Evolutionary conservation across 352 stramenopile species (phyloP), one percentile per base, ranked within the genome.

Genomic region (Globisporangium sylvaticum): DNA sequence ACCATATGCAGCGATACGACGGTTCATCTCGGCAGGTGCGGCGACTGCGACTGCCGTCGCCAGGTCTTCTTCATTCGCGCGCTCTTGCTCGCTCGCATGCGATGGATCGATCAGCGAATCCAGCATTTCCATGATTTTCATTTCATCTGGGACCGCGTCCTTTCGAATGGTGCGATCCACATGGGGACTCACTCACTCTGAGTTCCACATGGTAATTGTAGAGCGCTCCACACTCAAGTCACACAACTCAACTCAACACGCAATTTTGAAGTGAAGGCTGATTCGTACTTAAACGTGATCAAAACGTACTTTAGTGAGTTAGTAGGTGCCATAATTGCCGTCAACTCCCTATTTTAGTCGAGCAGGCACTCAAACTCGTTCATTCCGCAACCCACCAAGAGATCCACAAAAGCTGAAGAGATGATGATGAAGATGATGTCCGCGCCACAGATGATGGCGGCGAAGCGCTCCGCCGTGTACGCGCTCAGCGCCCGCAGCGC

Each of bases 231-330:
- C 37, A 20, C 37, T 42, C 34, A 37, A 0, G 34, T 42, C 34
- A 42, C 34, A 42, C 12, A n/a, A n/a, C n/a, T n/a, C n/a, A n/a
- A n/a, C n/a, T n/a, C n/a, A n/a, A n/a, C n/a, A n/a, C n/a, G n/a
- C n/a, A n/a, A n/a, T n/a, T n/a, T n/a, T 46, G 39, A n/a, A 46
- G 5, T 18, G 39, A 46, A 46, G 3, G 4, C 39, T 46, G 15
- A 46, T 9, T 46, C 39, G 39, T 46, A 46, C 39, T 46, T 46
- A 20, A 44, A 20, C 37, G 37, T 20, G 14, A 5, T 6, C 4
- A 44, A n/a, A 20, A 1, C 53, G 53, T 24, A 58, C 53, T 58
- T 58, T 22, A 58, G 3, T 10, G 53, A 58, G 53, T 58, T 58
- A 22, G 34, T 58, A 32, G 53, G 27, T 58, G 53, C 52, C 52